phyloP scores from a whole-genome alignment of 352 stramenopile species.

The Aphanomyces euteiches region DNA sequence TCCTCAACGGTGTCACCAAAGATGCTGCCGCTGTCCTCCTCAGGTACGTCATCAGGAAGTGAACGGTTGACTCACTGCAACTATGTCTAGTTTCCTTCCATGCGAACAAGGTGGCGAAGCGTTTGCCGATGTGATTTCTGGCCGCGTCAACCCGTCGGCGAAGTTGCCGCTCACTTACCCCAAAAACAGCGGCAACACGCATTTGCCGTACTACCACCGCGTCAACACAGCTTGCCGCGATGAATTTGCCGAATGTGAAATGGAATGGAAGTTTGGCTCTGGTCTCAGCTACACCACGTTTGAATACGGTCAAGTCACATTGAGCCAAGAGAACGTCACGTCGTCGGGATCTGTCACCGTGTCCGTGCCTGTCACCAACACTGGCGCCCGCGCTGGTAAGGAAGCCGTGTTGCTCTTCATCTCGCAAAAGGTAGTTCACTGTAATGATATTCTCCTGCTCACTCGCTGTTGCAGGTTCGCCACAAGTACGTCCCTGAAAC shows the following conservation, averaged over 20 bases:
- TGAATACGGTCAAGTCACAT: conserved; percentile 46
- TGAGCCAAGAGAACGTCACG: conserved; percentile 42
- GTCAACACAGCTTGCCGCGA: conserved; percentile 47
- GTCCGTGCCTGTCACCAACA: conserved; percentile 69
- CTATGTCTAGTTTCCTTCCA: conserved; percentile 47
- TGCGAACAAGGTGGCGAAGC: conserved; percentile 71
- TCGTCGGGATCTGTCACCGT: conserved; percentile 40
- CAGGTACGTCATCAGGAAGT: conserved; percentile 24
- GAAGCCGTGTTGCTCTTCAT: conserved; percentile 79
- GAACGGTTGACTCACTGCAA: not conserved
- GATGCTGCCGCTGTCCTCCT: conserved; percentile 71
- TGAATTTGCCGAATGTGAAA: conserved; percentile 47
- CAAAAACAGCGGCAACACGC: conserved; percentile 53
- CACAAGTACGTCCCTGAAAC: conserved; percentile 53
- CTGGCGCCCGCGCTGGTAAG: conserved; percentile 49
- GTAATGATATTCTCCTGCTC: conserved; percentile 33
- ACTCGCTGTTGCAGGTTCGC: not conserved
- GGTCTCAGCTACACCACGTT: conserved; percentile 73
- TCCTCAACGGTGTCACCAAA: conserved; percentile 53
- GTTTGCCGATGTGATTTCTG: conserved; percentile 76
- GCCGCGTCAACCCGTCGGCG: conserved; percentile 71
- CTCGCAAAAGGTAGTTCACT: conserved; percentile 43
- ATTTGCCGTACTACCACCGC: conserved; percentile 75
- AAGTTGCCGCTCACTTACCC: conserved; percentile 79
- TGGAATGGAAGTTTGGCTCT: conserved; percentile 62